A percentile compares a stretch with the other conserved stretches of the same genome.
Conservation (phyloP, 2,329 filamentous ascomycete species). For the Paracorniculantispora psalliotae region DNA sequence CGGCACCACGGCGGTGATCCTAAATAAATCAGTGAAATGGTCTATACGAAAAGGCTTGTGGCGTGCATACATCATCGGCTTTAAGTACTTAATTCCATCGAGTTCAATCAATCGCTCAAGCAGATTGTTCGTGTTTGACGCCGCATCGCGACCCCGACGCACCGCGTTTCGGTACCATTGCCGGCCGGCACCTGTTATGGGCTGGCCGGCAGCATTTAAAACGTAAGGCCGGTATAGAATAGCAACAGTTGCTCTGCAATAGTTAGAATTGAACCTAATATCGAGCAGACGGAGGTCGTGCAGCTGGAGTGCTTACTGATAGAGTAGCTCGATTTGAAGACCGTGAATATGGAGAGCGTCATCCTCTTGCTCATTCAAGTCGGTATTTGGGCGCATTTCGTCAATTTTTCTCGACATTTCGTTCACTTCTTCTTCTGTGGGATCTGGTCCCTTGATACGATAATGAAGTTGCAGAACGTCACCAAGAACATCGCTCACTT, state of each 20-base stretch:
- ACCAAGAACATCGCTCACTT: background rate
- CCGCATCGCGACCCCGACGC: constrained; percentile 5
- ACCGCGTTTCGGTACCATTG: background rate
- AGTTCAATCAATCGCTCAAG: constrained; percentile 2
- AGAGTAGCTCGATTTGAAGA: background rate
- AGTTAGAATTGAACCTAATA: background rate
- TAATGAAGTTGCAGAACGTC: constrained; percentile 1
- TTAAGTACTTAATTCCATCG: background rate
- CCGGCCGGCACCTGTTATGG: background rate
- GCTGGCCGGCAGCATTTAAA: background rate
- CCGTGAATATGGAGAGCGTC: background rate
- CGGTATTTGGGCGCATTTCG: background rate
- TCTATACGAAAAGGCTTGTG: too few relatives aligned
- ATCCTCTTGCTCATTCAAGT: background rate
- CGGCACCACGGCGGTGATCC: constrained; percentile 8
- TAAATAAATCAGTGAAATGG: background rate
- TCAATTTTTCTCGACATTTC: background rate
- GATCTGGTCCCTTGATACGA: background rate
- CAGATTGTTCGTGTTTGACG: constrained; percentile 1
- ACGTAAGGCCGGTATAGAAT: background rate
- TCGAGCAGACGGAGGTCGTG: background rate
- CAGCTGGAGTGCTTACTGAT: background rate
- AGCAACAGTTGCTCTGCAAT: background rate
- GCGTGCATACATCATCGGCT: constrained; percentile 8
- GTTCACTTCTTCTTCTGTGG: background rate